Evolutionary conservation across 768 basidiomycete species (phyloP).

Genomic region (Tylopilus sp.): DNA sequence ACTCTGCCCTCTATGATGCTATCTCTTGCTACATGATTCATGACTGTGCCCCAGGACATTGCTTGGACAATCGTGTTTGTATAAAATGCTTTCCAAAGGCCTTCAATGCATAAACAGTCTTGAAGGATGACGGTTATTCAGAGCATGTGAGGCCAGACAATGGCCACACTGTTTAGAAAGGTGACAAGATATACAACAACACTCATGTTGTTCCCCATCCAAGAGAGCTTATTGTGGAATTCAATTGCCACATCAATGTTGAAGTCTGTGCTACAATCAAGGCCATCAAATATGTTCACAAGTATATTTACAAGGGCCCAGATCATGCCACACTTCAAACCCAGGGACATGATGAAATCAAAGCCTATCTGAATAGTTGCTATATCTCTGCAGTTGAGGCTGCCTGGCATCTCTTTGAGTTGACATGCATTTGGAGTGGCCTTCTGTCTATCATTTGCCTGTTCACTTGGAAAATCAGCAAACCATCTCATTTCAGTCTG

Average conservation of each 20-base stretch:
- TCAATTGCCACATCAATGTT: slow-evolving; percentile 49
- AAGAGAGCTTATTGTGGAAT: slow-evolving; percentile 33
- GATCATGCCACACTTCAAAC: neutral
- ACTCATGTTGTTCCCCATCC: slow-evolving; percentile 41
- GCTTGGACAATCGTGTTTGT: slow-evolving; percentile 26
- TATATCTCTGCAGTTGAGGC: neutral
- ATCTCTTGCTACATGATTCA: slow-evolving; percentile 56
- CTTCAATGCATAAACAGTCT: slow-evolving; percentile 32
- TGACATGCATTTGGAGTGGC: neutral
- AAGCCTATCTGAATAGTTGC: neutral
- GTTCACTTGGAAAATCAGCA: neutral
- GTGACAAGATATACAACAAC: slow-evolving; percentile 31
- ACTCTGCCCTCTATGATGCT: neutral
- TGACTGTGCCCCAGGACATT: slow-evolving; percentile 31
- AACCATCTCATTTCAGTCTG: neutral
- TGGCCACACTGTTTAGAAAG: slow-evolving; percentile 27
- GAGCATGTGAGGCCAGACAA: slow-evolving; percentile 34
- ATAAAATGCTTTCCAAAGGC: slow-evolving; percentile 44
- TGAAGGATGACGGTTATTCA: slow-evolving; percentile 42
- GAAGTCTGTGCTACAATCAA: slow-evolving; percentile 39
- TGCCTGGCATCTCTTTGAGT: neutral
- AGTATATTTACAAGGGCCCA: slow-evolving; percentile 44
- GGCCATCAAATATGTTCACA: slow-evolving; percentile 39
- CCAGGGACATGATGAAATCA: neutral
- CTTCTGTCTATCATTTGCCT: neutral